Evolutionary conservation across 2,329 filamentous ascomycete species (phyloP), one percentile per base, ranked within the genome.

Genomic region (Periglandula ipomoeae): DNA sequence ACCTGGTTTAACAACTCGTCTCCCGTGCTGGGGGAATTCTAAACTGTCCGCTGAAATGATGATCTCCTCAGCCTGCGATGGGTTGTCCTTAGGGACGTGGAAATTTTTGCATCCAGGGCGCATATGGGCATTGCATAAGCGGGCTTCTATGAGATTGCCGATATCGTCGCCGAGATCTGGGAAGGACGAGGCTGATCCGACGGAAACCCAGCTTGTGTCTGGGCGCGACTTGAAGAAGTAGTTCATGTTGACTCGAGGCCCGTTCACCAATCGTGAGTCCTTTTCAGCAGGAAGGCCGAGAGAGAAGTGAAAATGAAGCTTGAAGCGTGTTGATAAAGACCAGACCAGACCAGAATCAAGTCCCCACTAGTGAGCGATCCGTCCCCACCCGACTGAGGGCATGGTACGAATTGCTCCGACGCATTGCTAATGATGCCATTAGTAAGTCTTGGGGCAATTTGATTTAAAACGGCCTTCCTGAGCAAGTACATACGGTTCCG

Each of bases 91-190:
- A 5, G 74, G 71, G 5, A 77, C 70, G 24, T 66, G 65, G 52
- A 83, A 81, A 17, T 80, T 74, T 55, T 78, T 82, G 68, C 81
- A 84, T n/a, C 50, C 72, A 0, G 74, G 71, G 23, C 63, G 67
- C n/a, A 66, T 58, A n/a, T 65, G 60, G 2, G 60, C 51, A 19
- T 58, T 53, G 53, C 72, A 77, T n/a, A 58, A 41, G 1, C 66
- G 63, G 26, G 62, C 55, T 43, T 67, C 64, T 56, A n/a, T 30
- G 30, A 75, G 55, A 53, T 64, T 64, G 35, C 62, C 63, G 5
- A 66, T 61, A 46, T 69, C 69, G 0, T 58, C 54, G 4, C 65
- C 66, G 37, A 81, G 66, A 49, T 82, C 71, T 0, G 78, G 76
- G 44, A 81, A 79, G 0, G 73, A 70, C 0, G 79, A 81, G 2